phyloP scores from a whole-genome alignment of 2,329 filamentous ascomycete species.

The Pyrenophora teres region DNA sequence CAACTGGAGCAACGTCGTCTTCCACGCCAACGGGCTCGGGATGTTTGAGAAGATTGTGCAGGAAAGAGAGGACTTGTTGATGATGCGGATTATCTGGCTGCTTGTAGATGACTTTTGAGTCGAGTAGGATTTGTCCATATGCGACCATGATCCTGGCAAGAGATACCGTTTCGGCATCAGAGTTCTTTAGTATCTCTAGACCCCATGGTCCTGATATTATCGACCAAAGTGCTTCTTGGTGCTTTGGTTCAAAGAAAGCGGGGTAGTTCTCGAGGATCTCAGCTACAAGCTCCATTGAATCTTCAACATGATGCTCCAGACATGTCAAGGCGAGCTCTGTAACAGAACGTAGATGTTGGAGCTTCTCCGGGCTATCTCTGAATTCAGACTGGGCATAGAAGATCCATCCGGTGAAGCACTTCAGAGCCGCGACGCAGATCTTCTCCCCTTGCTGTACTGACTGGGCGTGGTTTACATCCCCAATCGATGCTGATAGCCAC shows the following conservation, averaged over 20 bases:
- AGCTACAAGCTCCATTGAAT: slow-evolving; percentile 45
- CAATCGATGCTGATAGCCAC: slow-evolving; percentile 33
- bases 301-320: slow-evolving; percentile 60
- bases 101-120: slow-evolving; percentile 53
- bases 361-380: slow-evolving; percentile 60
- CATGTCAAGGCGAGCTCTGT: slow-evolving; percentile 65
- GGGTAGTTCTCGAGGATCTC: slow-evolving; percentile 45
- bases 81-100: slow-evolving; percentile 46
- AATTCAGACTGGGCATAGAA: slow-evolving; percentile 71
- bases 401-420: slow-evolving; percentile 64
- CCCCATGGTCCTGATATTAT: slow-evolving; percentile 44
- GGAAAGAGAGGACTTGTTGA: slow-evolving; percentile 49
- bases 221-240: slow-evolving; percentile 42
- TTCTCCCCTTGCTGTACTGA: slow-evolving; percentile 37
- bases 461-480: slow-evolving; percentile 29
- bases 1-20: slow-evolving; percentile 73
- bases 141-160: slow-evolving; percentile 45
- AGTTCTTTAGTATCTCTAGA: slow-evolving; percentile 42
- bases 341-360: slow-evolving; percentile 64
- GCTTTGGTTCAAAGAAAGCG: slow-evolving; percentile 41
- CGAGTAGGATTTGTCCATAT: slow-evolving; percentile 42
- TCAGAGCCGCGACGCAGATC: slow-evolving; percentile 41
- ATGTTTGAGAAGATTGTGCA: slow-evolving; percentile 69
- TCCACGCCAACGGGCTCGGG: slow-evolving; percentile 71
- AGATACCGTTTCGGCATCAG: slow-evolving; percentile 42